A percentile compares a stretch with the other conserved stretches of the same genome.
Evolutionary conservation across 1,139 yeast genomes (phyloP).

Genomic region (Lodderomyces margitis): DNA sequence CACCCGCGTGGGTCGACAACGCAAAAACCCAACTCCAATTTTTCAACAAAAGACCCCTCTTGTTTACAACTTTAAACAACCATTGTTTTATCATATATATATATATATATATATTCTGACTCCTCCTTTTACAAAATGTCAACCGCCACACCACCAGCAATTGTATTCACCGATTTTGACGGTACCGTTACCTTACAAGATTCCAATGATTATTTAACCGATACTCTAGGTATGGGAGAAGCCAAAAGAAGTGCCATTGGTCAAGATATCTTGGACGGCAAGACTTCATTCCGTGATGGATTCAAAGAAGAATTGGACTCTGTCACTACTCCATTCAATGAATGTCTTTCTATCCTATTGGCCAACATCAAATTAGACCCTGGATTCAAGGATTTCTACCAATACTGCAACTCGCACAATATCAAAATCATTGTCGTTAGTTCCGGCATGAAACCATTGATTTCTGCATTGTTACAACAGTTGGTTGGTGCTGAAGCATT

Average conservation of each 20-base stretch:
- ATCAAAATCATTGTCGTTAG: slow-evolving; percentile 82
- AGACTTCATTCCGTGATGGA: slow-evolving; percentile 72
- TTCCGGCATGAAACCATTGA: slow-evolving; percentile 91
- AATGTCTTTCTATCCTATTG: slow-evolving; percentile 69
- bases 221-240: slow-evolving; percentile 81
- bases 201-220: slow-evolving; percentile 89
- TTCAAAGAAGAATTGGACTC: slow-evolving; percentile 83
- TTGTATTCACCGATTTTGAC: slow-evolving; percentile 95
- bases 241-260: slow-evolving; percentile 66
- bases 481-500: slow-evolving; percentile 79
- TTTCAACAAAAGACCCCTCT: no score
- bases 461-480: slow-evolving; percentile 67
- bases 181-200: slow-evolving; percentile 93
- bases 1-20: no score
- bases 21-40: no score
- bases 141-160: slow-evolving; percentile 45
- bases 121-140: slow-evolving; percentile 11
- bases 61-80: no score
- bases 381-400: slow-evolving; percentile 79
- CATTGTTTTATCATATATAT: no score
- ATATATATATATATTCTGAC: no score
- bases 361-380: slow-evolving; percentile 76
- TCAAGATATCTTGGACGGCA: slow-evolving; percentile 70
- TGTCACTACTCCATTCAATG: slow-evolving; percentile 70
- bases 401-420: slow-evolving; percentile 68